Conservation (phyloP, 768 basidiomycete genomes). For the Lentinula guzmanii region DNA sequence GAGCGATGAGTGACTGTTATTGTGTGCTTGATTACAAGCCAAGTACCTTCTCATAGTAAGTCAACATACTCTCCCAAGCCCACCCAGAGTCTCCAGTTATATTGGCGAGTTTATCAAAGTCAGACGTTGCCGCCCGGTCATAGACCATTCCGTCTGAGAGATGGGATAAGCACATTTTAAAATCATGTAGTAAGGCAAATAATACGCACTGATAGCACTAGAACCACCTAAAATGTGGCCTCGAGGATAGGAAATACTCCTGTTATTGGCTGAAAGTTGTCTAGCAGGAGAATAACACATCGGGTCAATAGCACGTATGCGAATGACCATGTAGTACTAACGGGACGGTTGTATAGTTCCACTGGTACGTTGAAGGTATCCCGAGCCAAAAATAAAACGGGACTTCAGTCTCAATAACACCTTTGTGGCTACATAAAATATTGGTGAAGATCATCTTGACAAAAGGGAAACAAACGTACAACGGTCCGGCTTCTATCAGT, state of each 20-base stretch:
- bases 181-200: background rate
- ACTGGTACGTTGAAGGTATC: constrained; percentile 9
- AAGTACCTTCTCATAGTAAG: constrained; percentile 17
- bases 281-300: background rate
- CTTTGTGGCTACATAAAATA: constrained; percentile 12
- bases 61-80: constrained; percentile 21
- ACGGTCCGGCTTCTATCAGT: constrained; percentile 18
- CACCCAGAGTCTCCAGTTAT: constrained; percentile 21
- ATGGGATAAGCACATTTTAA: background rate
- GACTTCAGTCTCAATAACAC: constrained; percentile 7
- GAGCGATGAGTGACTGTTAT: background rate
- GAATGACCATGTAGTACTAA: constrained; percentile 9
- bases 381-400: background rate
- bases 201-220: constrained; percentile 12
- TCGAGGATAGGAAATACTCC: constrained; percentile 14
- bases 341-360: constrained; percentile 22
- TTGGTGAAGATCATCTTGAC: background rate
- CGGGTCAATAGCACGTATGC: background rate
- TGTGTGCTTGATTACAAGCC: background rate
- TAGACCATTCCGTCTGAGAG: constrained; percentile 18
- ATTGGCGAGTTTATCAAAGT: constrained; percentile 18
- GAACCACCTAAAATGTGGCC: constrained; percentile 18
- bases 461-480: constrained; percentile 7
- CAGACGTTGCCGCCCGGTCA: constrained; percentile 19
- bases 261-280: background rate